Conservation (phyloP, 306 rosid species). For the Acacia melanoxylon region DNA sequence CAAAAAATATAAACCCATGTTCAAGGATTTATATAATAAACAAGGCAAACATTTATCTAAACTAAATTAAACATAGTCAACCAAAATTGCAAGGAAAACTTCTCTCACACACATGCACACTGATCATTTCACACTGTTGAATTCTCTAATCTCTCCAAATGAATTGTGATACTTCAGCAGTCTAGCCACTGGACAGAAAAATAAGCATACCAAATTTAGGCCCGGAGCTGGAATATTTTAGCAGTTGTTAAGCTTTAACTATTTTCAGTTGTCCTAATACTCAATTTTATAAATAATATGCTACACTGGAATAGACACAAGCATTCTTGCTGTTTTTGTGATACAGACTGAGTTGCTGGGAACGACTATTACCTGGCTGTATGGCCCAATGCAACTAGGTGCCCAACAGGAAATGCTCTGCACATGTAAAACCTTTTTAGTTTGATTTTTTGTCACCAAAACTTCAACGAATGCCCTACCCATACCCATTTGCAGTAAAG, state of each 20-base stretch:
- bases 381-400: slow-evolving; percentile 99
- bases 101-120: neutral
- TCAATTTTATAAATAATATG: slow-evolving; percentile 17
- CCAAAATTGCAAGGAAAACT: neutral
- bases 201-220: neutral
- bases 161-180: neutral
- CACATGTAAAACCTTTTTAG: slow-evolving; percentile 90
- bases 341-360: slow-evolving; percentile 3
- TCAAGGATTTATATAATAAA: slow-evolving; percentile 1
- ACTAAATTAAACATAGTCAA: neutral
- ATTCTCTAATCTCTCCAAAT: neutral
- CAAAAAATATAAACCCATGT: neutral
- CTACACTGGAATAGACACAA: slow-evolving; percentile 13
- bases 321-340: slow-evolving; percentile 14
- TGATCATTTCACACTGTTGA: too few species aligned
- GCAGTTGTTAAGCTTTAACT: slow-evolving; percentile 6
- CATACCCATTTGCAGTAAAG: slow-evolving; percentile 61
- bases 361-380: slow-evolving; percentile 73
- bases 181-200: neutral
- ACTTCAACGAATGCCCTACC: slow-evolving; percentile 82
- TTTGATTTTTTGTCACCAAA: slow-evolving; percentile 65
- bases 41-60: neutral
- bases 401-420: slow-evolving; percentile 97
- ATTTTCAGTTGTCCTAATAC: slow-evolving; percentile 8
- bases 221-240: neutral